Evolutionary conservation across 768 basidiomycete genomes (phyloP).

Genomic region (Leucocoprinus sp.): DNA sequence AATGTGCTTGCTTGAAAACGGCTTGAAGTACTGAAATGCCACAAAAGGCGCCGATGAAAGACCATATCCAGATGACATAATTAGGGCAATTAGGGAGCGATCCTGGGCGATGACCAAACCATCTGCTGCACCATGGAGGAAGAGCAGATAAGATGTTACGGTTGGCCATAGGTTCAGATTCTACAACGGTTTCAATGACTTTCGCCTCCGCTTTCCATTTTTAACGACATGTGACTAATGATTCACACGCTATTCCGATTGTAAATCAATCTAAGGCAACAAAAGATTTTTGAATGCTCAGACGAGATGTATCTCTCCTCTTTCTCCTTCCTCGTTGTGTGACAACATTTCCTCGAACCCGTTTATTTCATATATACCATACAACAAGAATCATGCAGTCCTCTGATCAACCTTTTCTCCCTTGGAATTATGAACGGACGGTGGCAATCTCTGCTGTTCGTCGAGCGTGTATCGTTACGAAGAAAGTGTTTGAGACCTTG

Average conservation of each 20-base stretch:
- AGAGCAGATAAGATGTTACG: conserved; percentile 24
- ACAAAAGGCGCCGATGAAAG: conserved; percentile 43
- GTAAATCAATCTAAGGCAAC: too few species aligned
- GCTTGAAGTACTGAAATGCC: conserved; percentile 43
- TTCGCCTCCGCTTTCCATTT: not conserved
- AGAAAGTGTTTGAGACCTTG: conserved; percentile 78
- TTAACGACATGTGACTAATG: too few species aligned
- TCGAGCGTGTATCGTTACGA: conserved; percentile 76
- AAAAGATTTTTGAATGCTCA: not conserved
- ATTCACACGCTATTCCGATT: too few species aligned
- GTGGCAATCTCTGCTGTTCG: conserved; percentile 84
- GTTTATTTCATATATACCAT: not conserved
- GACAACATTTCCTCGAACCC: not conserved
- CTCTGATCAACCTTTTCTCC: not conserved
- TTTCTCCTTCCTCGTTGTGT: not conserved
- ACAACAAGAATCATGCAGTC: not conserved
- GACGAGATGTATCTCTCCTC: not conserved
- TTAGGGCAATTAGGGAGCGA: conserved; percentile 23
- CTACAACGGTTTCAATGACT: not conserved
- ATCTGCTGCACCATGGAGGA: conserved; percentile 30
- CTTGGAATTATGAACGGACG: not conserved
- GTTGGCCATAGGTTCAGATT: not conserved
- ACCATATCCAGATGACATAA: conserved; percentile 40
- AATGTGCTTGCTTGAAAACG: conserved; percentile 37
- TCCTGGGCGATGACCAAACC: conserved; percentile 36